These are phyloP conservation scores for Hymenoscyphus linearis DNA, from an alignment of 2,329 filamentous ascomycete species.

Conservation along the genomic window DNA sequence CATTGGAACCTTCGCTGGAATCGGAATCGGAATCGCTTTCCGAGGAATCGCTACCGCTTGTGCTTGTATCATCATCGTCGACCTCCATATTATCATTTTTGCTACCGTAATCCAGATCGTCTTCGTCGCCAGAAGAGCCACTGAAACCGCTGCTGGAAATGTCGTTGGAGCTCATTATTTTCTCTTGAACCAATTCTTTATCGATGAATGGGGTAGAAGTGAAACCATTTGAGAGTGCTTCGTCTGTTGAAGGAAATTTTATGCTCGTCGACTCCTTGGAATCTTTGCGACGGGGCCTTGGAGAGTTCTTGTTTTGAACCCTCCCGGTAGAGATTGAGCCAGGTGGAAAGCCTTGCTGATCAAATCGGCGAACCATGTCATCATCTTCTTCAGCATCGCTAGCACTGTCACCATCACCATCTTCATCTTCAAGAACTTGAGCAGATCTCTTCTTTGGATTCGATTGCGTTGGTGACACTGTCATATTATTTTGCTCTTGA, in stretches of 20 bases:
- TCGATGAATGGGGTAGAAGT: slow-evolving; percentile 27
- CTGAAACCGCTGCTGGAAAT: slow-evolving; percentile 9
- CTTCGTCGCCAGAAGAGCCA: slow-evolving; percentile 8
- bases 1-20: slow-evolving; percentile 16
- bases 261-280: slow-evolving; percentile 24
- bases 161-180: slow-evolving; percentile 14
- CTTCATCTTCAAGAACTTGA: slow-evolving; percentile 15
- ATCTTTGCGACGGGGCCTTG: slow-evolving; percentile 8
- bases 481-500: slow-evolving; percentile 8
- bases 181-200: slow-evolving; percentile 24
- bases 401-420: neutral
- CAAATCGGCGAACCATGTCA: slow-evolving; percentile 31
- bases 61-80: slow-evolving; percentile 1
- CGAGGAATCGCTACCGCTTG: slow-evolving; percentile 7
- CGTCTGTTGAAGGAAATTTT: slow-evolving; percentile 17
- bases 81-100: neutral
- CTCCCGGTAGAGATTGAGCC: slow-evolving; percentile 30
- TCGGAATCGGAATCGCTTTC: slow-evolving; percentile 19
- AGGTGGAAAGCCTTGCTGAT: slow-evolving; percentile 29
- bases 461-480: slow-evolving; percentile 7
- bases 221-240: slow-evolving; percentile 15
- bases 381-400: slow-evolving; percentile 20
- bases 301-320: slow-evolving; percentile 22
- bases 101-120: neutral
- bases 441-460: slow-evolving; percentile 14